Conservation (phyloP, 2,329 filamentous ascomycete species). For the Pyrenochaeta sp. region DNA sequence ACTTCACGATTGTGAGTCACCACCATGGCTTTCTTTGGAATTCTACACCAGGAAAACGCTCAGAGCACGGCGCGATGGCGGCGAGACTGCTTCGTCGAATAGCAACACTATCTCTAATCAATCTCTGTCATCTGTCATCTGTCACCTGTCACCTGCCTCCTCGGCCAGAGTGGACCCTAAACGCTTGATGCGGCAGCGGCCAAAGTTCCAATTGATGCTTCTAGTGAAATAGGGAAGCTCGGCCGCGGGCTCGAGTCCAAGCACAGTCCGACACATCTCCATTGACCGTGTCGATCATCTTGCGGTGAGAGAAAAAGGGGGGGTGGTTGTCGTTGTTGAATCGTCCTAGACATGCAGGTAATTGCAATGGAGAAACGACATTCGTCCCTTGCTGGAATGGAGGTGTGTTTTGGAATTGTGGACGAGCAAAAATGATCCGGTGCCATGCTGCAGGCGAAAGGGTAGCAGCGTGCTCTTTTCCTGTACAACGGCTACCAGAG, state of each 20-base stretch:
- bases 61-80: constrained; percentile 24
- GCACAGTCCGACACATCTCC: constrained; percentile 24
- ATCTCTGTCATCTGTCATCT: constrained; percentile 10
- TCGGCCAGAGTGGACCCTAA: constrained; percentile 16
- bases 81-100: constrained; percentile 18
- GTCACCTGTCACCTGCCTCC: constrained; percentile 16
- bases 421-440: constrained; percentile 15
- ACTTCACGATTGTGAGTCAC: constrained; percentile 25
- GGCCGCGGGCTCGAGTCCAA: constrained; percentile 20
- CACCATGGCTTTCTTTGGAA: constrained; percentile 8
- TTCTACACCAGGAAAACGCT: constrained; percentile 18
- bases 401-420: constrained; percentile 28
- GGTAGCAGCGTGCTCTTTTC: constrained; percentile 26
- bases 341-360: constrained; percentile 20
- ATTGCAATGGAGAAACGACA: constrained; percentile 11
- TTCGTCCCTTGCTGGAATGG: constrained; percentile 22
- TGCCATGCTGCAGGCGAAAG: constrained; percentile 21
- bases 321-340: constrained; percentile 17
- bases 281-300: constrained; percentile 25
- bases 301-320: constrained; percentile 31
- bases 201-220: constrained; percentile 30
- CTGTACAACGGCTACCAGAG: constrained; percentile 20
- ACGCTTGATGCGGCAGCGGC: constrained; percentile 35
- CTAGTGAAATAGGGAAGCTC: constrained; percentile 19
- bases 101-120: constrained; percentile 9